Conservation (phyloP, 352 stramenopile species). For the Globisporangium mamillatum region DNA sequence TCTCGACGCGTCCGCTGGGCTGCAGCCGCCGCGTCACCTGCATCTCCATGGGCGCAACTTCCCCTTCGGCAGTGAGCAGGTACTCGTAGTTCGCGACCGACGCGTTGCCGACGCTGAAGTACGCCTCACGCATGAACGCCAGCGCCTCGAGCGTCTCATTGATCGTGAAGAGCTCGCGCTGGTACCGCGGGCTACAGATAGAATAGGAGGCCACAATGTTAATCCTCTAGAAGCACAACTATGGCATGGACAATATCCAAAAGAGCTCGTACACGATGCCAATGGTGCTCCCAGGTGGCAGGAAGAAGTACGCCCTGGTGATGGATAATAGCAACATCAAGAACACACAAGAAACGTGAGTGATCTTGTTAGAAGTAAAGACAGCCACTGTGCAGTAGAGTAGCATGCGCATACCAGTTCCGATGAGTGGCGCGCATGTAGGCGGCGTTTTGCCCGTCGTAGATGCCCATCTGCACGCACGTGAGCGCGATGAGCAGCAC, state of each 20-base stretch:
- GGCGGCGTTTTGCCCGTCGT: conserved; percentile 74
- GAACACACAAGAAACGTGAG: background rate
- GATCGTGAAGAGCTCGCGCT: conserved; percentile 70
- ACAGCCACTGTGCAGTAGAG: background rate
- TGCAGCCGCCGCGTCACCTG: conserved; percentile 29
- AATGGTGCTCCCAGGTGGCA: conserved; percentile 53
- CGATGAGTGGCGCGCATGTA: conserved; percentile 83
- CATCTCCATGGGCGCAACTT: conserved; percentile 38
- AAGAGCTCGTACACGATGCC: conserved; percentile 36
- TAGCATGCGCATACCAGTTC: conserved; percentile 53
- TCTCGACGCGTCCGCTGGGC: conserved; percentile 30
- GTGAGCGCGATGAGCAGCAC: conserved; percentile 70
- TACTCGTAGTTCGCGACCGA: conserved; percentile 87
- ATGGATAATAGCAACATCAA: background rate
- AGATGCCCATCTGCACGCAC: conserved; percentile 69
- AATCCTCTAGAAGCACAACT: background rate
- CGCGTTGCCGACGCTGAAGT: conserved; percentile 64
- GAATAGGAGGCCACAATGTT: background rate
- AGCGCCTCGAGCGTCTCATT: conserved; percentile 68
- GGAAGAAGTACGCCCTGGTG: conserved; percentile 77
- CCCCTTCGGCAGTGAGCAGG: conserved; percentile 18
- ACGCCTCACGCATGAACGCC: conserved; percentile 65
- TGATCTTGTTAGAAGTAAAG: background rate
- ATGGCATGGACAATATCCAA: background rate
- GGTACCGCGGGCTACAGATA: conserved; percentile 40